A percentile compares a stretch with the other conserved stretches of the same genome.
phyloP scores from a whole-genome alignment of 2,329 filamentous ascomycete species.

The Penicillium rolfsii region DNA sequence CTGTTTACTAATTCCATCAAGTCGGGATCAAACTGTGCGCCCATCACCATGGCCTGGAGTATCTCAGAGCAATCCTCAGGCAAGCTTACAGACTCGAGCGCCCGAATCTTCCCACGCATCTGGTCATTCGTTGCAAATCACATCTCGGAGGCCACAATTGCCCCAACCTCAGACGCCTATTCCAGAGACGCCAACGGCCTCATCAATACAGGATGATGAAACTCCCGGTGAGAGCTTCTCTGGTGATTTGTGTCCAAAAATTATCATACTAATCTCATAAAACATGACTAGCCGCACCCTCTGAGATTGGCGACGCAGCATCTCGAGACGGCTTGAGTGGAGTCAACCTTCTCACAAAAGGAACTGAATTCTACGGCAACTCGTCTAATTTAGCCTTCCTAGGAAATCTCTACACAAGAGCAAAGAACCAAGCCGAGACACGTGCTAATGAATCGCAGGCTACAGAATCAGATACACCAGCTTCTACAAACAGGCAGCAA shows the following conservation, averaged over 20 bases:
- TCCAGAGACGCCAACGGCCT: neutral
- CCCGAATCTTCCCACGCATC: neutral
- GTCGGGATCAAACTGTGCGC: neutral
- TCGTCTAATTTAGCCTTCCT: constrained; percentile 36
- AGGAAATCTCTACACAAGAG: constrained; percentile 27
- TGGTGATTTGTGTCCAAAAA: neutral
- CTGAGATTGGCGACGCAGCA: constrained; percentile 18
- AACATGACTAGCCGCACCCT: neutral
- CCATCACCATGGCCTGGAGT: neutral
- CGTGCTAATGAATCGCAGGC: neutral
- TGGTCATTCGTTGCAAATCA: neutral
- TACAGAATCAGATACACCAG: neutral
- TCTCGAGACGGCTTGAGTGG: constrained; percentile 31
- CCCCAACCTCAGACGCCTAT: neutral
- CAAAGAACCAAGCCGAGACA: constrained; percentile 22
- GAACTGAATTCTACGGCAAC: constrained; percentile 35
- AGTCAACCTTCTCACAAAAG: constrained; percentile 33
- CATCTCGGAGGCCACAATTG: neutral
- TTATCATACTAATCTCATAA: neutral
- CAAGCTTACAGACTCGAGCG: neutral
- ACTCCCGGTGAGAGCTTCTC: neutral
- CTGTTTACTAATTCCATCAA: neutral
- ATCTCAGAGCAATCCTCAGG: neutral
- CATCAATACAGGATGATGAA: neutral
- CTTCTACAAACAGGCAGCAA: neutral